Base-by-base conservation (phyloP, 2,329 filamentous ascomycete genomes). In the Dactylellina sp. region DNA sequence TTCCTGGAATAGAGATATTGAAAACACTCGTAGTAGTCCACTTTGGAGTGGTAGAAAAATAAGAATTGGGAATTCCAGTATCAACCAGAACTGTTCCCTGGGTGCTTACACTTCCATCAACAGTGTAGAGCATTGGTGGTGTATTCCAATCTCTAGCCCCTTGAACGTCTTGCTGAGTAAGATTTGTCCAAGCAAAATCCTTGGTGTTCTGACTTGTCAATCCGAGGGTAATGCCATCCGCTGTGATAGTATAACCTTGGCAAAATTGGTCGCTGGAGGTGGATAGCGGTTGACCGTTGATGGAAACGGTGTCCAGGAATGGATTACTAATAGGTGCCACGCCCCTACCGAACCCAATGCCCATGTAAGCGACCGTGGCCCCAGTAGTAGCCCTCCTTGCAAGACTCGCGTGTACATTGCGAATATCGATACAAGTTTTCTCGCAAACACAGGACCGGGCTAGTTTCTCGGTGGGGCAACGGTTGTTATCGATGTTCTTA, bases 311-410 rank as follows among this genome's bases (percentile, higher is more conserved):
- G 37, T 71, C 57, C n/a, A 71, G 40, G 16, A 71, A 71, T 9
- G 66, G 24, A 25, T 71, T 71, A 9, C 16, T 32, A 18, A 55
- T 59, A 44, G 52, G 66, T 2, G 66, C 42, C 2, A 32, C 50
- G 16, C 59, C 66, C 11, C 66, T 53, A 16, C 66, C 66, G 59
- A 71, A 71, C 2, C 66, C 66, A 42, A 71, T 71, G 7, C 66
- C 66, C 66, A 71, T 71, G 25, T 71, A 71, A 12, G 66, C 59
- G 9, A 53, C 59, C 1, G 46, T 20, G 1, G 52, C 22, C 12
- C 20, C 9, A 9, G 9, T 22, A 35, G 14, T 24, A 28, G 14
- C 24, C 1, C 42, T 40, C 59, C 35, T 11, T 20, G 56, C 25
- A 9, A 46, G 9, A 9, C 7, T 16, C 28, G 22, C 14, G 14